A percentile compares a stretch with the other conserved stretches of the same genome.
phyloP scores from a whole-genome alignment of 1,284 basidiomycete species.

The Termitomyces sp. region DNA sequence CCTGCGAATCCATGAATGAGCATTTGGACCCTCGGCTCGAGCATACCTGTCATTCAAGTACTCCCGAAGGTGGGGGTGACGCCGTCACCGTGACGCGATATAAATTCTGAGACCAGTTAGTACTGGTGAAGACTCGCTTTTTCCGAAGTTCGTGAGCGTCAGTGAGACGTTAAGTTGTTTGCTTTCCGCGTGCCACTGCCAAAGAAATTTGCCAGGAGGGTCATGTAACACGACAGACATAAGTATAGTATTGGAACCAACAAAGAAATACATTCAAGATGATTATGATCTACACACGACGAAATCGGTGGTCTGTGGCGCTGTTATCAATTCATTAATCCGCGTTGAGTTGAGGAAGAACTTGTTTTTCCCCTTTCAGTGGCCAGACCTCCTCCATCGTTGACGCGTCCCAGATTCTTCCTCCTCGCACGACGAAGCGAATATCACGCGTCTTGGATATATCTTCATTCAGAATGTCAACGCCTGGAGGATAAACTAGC shows the following conservation, averaged over 20 bases:
- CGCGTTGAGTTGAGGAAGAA: constrained; percentile 54
- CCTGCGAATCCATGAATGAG: neutral
- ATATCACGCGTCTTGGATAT: constrained; percentile 48
- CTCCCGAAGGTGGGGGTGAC: no score
- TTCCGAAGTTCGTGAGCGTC: neutral
- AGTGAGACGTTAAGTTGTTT: no score
- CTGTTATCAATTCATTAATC: constrained; percentile 33
- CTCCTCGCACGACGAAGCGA: constrained; percentile 53
- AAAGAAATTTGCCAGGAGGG: neutral
- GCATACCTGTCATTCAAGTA: neutral
- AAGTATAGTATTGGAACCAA: neutral
- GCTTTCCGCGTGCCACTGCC: no score
- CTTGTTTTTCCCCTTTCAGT: constrained; percentile 47
- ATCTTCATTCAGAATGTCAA: constrained; percentile 51
- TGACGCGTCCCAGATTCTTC: constrained; percentile 60
- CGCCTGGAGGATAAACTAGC: constrained; percentile 53
- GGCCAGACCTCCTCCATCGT: constrained; percentile 70
- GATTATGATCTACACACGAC: neutral
- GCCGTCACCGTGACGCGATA: neutral
- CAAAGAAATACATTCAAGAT: neutral
- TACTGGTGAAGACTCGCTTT: constrained; percentile 1
- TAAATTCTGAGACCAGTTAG: neutral
- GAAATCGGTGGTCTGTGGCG: neutral
- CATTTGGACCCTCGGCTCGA: neutral
- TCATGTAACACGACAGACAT: neutral